Conservation (phyloP, 805 yeast species). For the Barnettozyma sucrosica region DNA sequence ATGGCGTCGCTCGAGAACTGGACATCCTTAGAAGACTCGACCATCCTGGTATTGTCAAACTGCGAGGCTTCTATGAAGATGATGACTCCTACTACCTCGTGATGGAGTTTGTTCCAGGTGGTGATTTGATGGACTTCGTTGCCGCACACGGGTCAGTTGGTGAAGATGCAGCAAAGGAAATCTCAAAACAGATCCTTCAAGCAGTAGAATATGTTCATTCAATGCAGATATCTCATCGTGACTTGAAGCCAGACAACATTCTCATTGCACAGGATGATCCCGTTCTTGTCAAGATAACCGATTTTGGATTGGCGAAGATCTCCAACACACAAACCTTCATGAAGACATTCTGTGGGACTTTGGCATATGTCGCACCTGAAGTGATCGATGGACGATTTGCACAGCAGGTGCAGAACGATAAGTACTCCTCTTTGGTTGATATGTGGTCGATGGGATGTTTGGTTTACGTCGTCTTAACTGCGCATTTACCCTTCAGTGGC, state of each 20-base stretch:
- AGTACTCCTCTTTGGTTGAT: constrained; percentile 84
- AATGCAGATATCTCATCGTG: constrained; percentile 92
- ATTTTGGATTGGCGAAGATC: constrained; percentile 92
- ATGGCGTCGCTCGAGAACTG: constrained; percentile 82
- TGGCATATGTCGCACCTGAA: constrained; percentile 97
- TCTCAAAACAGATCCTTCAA: constrained; percentile 73
- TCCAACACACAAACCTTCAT: constrained; percentile 78
- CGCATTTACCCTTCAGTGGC: constrained; percentile 93
- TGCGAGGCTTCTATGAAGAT: constrained; percentile 85
- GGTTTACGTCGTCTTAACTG: constrained; percentile 85
- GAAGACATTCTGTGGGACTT: constrained; percentile 96
- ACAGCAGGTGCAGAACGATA: constrained; percentile 24
- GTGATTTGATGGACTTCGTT: constrained; percentile 96
- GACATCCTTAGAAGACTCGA: constrained; percentile 70
- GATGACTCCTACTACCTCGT: constrained; percentile 74
- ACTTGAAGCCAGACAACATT: constrained; percentile 93
- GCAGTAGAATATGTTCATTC: constrained; percentile 87
- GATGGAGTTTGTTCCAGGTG: constrained; percentile 95
- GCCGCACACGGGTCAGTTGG: constrained; percentile 89
- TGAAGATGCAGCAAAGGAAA: constrained; percentile 84
- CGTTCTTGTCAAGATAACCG: constrained; percentile 86
- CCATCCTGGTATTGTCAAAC: constrained; percentile 79
- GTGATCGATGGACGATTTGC: constrained; percentile 45
- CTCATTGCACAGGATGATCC: constrained; percentile 89
- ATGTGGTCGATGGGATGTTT: constrained; percentile 98